These are phyloP conservation scores for Botrytis byssoidea DNA, from an alignment of 2,329 filamentous ascomycete species.

Conservation along the genomic window DNA sequence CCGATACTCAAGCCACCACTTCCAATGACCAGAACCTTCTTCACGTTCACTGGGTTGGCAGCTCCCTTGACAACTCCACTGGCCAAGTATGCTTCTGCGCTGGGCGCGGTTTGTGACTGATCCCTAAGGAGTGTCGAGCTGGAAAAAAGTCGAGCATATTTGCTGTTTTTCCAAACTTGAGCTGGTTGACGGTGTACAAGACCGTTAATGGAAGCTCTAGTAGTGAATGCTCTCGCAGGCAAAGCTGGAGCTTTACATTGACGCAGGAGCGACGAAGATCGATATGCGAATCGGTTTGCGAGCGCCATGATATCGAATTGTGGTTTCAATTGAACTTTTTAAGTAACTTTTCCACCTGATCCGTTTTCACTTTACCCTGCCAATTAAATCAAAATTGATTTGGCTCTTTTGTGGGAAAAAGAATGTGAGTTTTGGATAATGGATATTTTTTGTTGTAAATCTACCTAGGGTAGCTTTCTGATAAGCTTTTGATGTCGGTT, in stretches of 20 bases:
- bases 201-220: constrained; percentile 31
- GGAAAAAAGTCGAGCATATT: constrained; percentile 37
- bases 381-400: constrained; percentile 18
- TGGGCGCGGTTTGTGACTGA: constrained; percentile 66
- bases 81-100: constrained; percentile 82
- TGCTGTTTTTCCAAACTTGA: constrained; percentile 30
- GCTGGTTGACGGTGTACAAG: constrained; percentile 31
- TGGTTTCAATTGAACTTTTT: constrained; percentile 30
- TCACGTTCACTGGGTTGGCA: constrained; percentile 78
- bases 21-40: constrained; percentile 96
- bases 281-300: constrained; percentile 35
- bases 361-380: constrained; percentile 21
- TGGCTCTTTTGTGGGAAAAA: constrained; percentile 1
- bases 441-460: constrained; percentile 7
- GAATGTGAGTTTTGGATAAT: constrained; percentile 19
- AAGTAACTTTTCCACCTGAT: constrained; percentile 22
- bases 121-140: constrained; percentile 32
- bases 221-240: constrained; percentile 35
- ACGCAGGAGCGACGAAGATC: constrained; percentile 38
- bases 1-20: constrained; percentile 95
- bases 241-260: constrained; percentile 33
- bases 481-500: constrained; percentile 16
- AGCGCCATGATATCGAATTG: constrained; percentile 37
- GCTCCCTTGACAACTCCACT: constrained; percentile 81
- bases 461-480: constrained; percentile 13